Evolutionary conservation across 2,329 filamentous ascomycete species (phyloP), one percentile per base, ranked within the genome.

Genomic region (Alternaria sp.): DNA sequence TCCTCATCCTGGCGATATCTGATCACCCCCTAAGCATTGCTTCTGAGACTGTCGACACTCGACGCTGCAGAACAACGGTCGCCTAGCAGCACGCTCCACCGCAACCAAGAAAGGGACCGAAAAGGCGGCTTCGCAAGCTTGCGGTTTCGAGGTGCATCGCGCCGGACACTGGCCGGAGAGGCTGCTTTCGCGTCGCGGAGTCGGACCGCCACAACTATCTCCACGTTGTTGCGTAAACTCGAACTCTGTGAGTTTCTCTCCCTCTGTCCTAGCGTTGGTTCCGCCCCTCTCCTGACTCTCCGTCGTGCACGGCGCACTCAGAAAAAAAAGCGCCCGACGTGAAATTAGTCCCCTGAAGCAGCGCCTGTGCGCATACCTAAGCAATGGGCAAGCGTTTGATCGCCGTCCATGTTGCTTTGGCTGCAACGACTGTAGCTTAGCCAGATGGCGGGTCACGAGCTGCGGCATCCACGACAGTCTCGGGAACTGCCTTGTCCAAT

Each of bases 341-440:
- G 72, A 74, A 73, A 77, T 74, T 76, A 74, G 70, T 73, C 73
- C 68, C 76, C 75, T 77, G 71, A 75, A 58, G 64, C 69, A 59
- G 56, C 57, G 66, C 66, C 73, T 73, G 69, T 67, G 69, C 70
- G 66, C 43, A 61, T 61, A 64, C 61, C 70, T 68, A 74, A 76
- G 75, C 75, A 78, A 69, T 76, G 73, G 69, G 67, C 74, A 77
- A 69, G 76, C 75, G 77, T 79, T 79, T 79, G 77, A 79, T 79
- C 77, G 75, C 76, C 77, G 72, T 74, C 68, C 67, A 73, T 66
- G 64, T 74, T 74, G 65, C 68, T 73, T 74, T 72, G 71, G 65
- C 47, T 63, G 61, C 53, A 47, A 61, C 46, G 52, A 61, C 52
- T 57, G 63, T 61, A 71, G 69, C 68, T 68, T 73, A 69, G 67